Conservation (phyloP, 2,329 filamentous ascomycete species). For the Alternaria sp. region DNA sequence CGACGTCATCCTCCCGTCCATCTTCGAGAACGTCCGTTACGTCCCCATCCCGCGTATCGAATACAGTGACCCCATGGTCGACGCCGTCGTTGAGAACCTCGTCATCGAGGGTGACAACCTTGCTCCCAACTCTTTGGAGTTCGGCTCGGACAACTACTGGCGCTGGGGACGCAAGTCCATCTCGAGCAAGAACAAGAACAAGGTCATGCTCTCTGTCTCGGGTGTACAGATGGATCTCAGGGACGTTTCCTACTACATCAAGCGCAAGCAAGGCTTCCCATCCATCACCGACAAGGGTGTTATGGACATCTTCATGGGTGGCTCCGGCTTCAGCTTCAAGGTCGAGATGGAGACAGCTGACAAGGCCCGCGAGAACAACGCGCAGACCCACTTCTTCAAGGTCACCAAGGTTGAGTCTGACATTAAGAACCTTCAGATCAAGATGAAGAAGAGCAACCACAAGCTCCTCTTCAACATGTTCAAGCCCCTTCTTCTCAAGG, state of each 20-base stretch:
- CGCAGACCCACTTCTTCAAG: slow-evolving; percentile 89
- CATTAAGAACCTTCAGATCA: slow-evolving; percentile 82
- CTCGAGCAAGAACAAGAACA: slow-evolving; percentile 80
- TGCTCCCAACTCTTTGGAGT: slow-evolving; percentile 88
- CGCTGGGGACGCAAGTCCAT: slow-evolving; percentile 91
- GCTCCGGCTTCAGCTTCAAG: slow-evolving; percentile 88
- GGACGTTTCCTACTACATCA: slow-evolving; percentile 86
- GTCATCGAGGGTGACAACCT: slow-evolving; percentile 97
- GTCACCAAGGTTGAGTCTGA: slow-evolving; percentile 86
- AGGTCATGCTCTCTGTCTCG: slow-evolving; percentile 82
- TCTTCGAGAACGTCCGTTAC: slow-evolving; percentile 87
- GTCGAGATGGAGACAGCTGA: slow-evolving; percentile 85
- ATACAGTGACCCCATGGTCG: slow-evolving; percentile 81
- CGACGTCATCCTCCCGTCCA: slow-evolving; percentile 81
- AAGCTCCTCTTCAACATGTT: slow-evolving; percentile 86
- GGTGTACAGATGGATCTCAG: slow-evolving; percentile 89
- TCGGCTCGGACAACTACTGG: slow-evolving; percentile 92
- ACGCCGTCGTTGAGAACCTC: slow-evolving; percentile 91
- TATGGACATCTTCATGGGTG: slow-evolving; percentile 85
- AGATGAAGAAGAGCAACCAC: slow-evolving; percentile 93
- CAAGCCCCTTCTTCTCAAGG: slow-evolving; percentile 85
- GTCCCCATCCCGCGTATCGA: slow-evolving; percentile 94
- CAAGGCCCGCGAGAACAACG: slow-evolving; percentile 55
- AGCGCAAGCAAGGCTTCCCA: slow-evolving; percentile 93
- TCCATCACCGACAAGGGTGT: slow-evolving; percentile 85